Base-by-base conservation (phyloP, 2,329 filamentous ascomycete species). In the Pseudocercospora cruenta region DNA sequence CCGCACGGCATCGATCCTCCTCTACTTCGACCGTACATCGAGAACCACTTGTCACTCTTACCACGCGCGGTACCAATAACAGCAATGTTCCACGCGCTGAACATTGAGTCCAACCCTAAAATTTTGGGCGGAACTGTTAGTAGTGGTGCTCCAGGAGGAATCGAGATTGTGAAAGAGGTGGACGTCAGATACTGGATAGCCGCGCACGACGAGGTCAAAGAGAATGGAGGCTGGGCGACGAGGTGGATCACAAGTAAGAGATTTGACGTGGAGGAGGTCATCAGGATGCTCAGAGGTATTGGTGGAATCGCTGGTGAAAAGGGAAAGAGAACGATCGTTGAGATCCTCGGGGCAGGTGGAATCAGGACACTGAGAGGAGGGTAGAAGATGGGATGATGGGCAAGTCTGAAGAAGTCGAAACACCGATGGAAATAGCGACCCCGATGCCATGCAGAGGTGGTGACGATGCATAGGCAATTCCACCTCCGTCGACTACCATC, bases 11-110 rank as follows among this genome's bases (percentile, higher is more conserved):
- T 88, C 45, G 80, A 83, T 0, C 87, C 86, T 70, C 74, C 81
- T 4, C 79, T 82, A 22, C 79, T 91, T 9, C 78, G 81, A 31
- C 79, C 84, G 6, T 91, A 89, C 73, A 82, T 84, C 5, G 82
- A 83, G 1, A 82, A 83, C 0, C 86, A 90, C 72, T 84, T 90
- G 2, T 79, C 86, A 1, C 75, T 80, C 6, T 47, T 70, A 1
- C 82, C 86, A 71, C 81, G 84, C 1, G 87, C 88, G 0, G 80
- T 90, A 2, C 88, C 88, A 0, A 78, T 91, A 19, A 90, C 87
- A 0, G 84, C 85, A 0, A 83, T 91, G 4, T 80, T 91, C 16
- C 89, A 91, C 74, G 86, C 85, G 61, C 88, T 90, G 77, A 86
- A 90, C 71, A 79, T 79, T 8, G 83, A 88, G 26, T 78, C 82